Evolutionary conservation across 2,329 filamentous ascomycete species (phyloP), one percentile per base, ranked within the genome.

Genomic region (Laburnicola sp.): DNA sequence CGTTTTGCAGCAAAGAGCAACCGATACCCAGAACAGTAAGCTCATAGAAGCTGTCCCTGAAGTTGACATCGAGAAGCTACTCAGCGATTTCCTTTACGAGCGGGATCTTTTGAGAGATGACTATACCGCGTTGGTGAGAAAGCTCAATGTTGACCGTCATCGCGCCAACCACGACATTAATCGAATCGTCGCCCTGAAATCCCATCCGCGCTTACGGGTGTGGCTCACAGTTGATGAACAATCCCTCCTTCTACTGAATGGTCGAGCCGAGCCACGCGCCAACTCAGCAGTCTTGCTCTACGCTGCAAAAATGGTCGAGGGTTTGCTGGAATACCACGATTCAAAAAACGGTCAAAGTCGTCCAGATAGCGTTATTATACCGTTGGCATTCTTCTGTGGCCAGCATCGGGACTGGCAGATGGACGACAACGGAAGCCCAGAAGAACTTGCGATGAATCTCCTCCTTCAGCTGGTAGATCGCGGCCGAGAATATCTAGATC

Each of bases 381-480:
- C 46, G 3, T n/a, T 48, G 28, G 40, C 28, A 39, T 53, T 49
- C 36, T 53, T 53, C 28, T 53, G 50, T 40, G 37, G 50, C 21
- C 45, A 45, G 21, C 50, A 53, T 36, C 40, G 37, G 9, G 45
- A 53, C 30, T 27, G 28, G 22, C 11, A 40, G 16, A 40, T 8
- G 21, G 50, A 53, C 22, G 23, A 8, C 6, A 45, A 49, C 21
- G 45, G 23, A 7, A 25, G 27, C 25, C 45, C 50, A 1, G 41
- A 34, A 25, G 50, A 49, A 21, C 27, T 48, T 11, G 50, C 50
- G 22, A 53, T 53, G 50, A 53, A 45, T 40, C 35, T 53, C 8
- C 35, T 53, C 4, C 40, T 53, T 7, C 50, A 53, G 23, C 35
- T 53, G n/a, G 43, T 53, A 3, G 40, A 45, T 23, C 50, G 40